Evolutionary conservation across 495 filamentous ascomycete genomes (phyloP), one percentile per base, ranked within the genome.

Genomic region (Penicillium simplicissimum): DNA sequence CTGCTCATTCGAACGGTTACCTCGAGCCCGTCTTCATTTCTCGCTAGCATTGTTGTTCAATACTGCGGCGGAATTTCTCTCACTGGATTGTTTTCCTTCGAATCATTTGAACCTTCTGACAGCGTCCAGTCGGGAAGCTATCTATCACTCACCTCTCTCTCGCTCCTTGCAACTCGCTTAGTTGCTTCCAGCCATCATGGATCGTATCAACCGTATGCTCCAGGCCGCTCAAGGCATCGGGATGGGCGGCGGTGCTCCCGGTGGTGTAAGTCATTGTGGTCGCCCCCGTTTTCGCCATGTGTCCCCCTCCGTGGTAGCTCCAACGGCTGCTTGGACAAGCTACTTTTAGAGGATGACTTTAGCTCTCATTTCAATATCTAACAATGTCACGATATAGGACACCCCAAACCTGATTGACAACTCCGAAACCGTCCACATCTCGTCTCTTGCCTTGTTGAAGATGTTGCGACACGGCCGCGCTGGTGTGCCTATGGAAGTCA

Each of bases 401-500:
- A 93, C 90, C 63, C 81, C 87, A 15, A 90, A 87, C 71, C 82
- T 98, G 45, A 93, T 98, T 71, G 95, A 98, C 78, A 98, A 98
- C 81, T 97, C 95, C 66, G 95, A 98, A 82, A 98, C 96, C 57
- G 95, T 98, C 68, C 96, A 98, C 79, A 97, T 98, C 71, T 98
- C 95, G 28, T 98, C 95, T 34, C 85, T 98, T 63, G 95, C 95
- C 63, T 85, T 98, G 38, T 83, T 98, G 68, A 98, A 98, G 84
- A 98, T 98, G 95, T 82, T 98, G 67, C 87, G 94, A 71, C 95
- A 98, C 75, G 95, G 95, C 67, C 88, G 95, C 67, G 95, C 95
- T 53, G 95, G 95, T 78, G 95, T 98, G 56, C 95, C 95, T 31
- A 98, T 98, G 95, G 95, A 98, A 84, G 95, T 98, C 71, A 98